Evolutionary conservation across 2,329 filamentous ascomycete genomes (phyloP).

Genomic region (Penicillium sp.): DNA sequence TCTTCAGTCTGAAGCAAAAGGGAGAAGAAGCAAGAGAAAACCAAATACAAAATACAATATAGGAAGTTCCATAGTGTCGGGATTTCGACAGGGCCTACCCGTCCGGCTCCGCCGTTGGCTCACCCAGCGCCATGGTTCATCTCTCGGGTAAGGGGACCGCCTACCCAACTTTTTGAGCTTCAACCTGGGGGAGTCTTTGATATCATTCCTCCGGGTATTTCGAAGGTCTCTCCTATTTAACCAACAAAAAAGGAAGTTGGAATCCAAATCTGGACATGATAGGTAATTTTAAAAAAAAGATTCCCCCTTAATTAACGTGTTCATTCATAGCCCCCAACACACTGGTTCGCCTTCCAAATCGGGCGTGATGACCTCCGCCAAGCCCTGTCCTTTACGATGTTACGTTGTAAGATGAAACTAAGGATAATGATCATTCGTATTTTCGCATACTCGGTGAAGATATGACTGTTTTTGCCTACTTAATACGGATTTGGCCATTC

Average conservation of each 20-base stretch:
- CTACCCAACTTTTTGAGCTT: background rate
- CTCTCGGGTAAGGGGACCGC: constrained; percentile 22
- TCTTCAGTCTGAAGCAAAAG: background rate
- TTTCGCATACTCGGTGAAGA: background rate
- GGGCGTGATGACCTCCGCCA: background rate
- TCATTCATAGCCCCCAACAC: background rate
- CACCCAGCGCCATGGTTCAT: constrained; percentile 39
- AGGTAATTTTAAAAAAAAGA: background rate
- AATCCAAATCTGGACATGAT: background rate
- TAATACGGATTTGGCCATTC: background rate
- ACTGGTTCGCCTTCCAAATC: background rate
- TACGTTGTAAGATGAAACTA: background rate
- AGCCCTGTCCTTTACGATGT: background rate
- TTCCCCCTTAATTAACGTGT: background rate
- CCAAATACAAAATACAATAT: background rate
- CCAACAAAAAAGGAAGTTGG: background rate
- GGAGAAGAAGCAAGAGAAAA: background rate
- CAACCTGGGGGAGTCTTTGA: background rate
- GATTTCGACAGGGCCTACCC: constrained; percentile 19
- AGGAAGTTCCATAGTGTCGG: constrained; percentile 27
- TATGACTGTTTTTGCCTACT: too few species aligned
- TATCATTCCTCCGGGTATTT: background rate
- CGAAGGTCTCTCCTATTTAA: background rate
- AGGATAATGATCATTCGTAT: background rate
- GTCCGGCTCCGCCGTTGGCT: constrained; percentile 19